Base-by-base conservation (phyloP, 1,284 basidiomycete genomes). In the Rhodotorula sp. region DNA sequence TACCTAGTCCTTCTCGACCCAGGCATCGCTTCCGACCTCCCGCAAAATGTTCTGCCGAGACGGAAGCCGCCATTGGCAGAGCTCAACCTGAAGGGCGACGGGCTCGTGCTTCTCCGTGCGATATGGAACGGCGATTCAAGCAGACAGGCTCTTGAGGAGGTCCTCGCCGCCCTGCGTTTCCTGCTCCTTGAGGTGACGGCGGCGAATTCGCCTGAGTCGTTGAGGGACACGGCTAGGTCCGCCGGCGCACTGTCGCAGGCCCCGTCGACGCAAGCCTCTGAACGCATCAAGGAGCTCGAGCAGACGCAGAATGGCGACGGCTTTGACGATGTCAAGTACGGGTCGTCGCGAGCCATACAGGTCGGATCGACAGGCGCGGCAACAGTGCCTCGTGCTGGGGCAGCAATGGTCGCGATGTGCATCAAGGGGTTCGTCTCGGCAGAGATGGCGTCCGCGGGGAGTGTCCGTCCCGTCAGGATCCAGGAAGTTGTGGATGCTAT, bases 21-120 rank as follows among this genome's bases (percentile, higher is more conserved):
- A n/a, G 85, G 85, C 50, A 62, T 79, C 16, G 83, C 84, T 5
- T 88, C 88, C 15, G 92, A 90, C 2, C 88, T 93, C 65, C 84
- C 87, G 81, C 82, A 15, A 9, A 82, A 85, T 59, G 79, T 83
- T 0, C 80, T 90, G 30, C 62, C 65, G 0, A 24, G 31, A 2
- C 24, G 26, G 55, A 26, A 30, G n/a, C 47, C 30, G 20, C 28
- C 52, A 50, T 20, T 51, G 24, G 13, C 34, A 24, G 2, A 31
- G 16, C 16, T 8, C 26, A 13, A 26, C 48, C 5, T 54, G 57
- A 47, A 62, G 15, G 55, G 59, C 48, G 58, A 58, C 37, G 55
- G 55, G 20, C 46, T 37, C 26, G 30, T 48, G 4, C 64, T 72
- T 44, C 62, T 72, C 26, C 68, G 65, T 30, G 10, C 57, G 3